phyloP scores from a whole-genome alignment of 2,329 filamentous ascomycete species.

The Pseudonectria foliicola region DNA sequence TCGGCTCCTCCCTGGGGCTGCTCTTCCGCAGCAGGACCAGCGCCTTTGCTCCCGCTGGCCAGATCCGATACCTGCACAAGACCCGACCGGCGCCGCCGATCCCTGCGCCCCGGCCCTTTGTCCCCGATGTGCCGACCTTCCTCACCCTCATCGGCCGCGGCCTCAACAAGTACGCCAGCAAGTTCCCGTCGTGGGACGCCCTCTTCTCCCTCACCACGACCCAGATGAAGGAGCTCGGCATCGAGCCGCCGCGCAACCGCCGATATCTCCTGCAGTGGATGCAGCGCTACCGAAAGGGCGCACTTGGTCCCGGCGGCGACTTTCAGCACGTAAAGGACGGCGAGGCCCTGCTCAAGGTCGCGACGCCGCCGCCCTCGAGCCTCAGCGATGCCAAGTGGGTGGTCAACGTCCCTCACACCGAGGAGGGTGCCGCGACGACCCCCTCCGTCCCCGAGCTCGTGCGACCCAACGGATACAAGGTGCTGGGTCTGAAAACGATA shows the following conservation, averaged over 20 bases:
- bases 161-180: slow-evolving; percentile 72
- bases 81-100: slow-evolving; percentile 33
- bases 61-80: slow-evolving; percentile 39
- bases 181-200: slow-evolving; percentile 85
- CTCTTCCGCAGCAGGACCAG: slow-evolving; percentile 23
- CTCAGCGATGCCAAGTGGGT: slow-evolving; percentile 43
- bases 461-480: slow-evolving; percentile 46
- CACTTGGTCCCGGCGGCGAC: slow-evolving; percentile 77
- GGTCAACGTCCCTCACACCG: slow-evolving; percentile 47
- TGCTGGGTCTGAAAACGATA: slow-evolving; percentile 63
- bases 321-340: slow-evolving; percentile 60
- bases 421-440: slow-evolving; percentile 24
- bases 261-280: slow-evolving; percentile 84
- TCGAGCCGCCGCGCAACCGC: slow-evolving; percentile 77
- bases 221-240: slow-evolving; percentile 74
- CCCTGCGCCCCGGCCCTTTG: slow-evolving; percentile 72
- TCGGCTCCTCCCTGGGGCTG: slow-evolving; percentile 26
- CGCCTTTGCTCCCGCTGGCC: slow-evolving; percentile 25
- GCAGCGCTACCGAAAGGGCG: slow-evolving; percentile 71
- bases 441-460: slow-evolving; percentile 10
- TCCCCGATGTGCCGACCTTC: slow-evolving; percentile 80
- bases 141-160: slow-evolving; percentile 85
- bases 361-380: slow-evolving; percentile 30
- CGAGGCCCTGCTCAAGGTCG: slow-evolving; percentile 43
- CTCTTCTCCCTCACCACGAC: slow-evolving; percentile 75